Conservation (phyloP, 352 stramenopile genomes). For the Peronospora destructor region DNA sequence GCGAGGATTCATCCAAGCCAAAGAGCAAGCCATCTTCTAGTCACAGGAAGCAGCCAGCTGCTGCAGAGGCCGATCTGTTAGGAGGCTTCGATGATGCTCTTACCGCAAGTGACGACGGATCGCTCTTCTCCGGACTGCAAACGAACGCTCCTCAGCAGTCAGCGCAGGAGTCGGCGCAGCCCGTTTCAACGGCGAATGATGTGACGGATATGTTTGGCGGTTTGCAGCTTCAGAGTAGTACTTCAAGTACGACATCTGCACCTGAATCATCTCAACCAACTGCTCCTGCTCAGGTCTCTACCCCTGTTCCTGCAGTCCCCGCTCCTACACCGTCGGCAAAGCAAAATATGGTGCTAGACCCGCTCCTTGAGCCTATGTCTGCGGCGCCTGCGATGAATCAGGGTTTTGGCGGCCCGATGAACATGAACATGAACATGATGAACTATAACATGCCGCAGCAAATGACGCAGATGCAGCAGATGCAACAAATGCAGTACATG, state of each 20-base stretch:
- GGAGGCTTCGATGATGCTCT: slow-evolving; percentile 60
- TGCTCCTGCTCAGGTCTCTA: slow-evolving; percentile 16
- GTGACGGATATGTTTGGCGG: slow-evolving; percentile 75
- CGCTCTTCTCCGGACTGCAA: slow-evolving; percentile 60
- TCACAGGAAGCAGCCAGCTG: slow-evolving; percentile 35
- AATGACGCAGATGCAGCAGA: slow-evolving; percentile 51
- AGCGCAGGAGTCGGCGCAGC: slow-evolving; percentile 18
- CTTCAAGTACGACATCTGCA: slow-evolving; percentile 15
- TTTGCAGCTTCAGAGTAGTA: slow-evolving; percentile 50
- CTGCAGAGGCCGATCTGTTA: slow-evolving; percentile 55
- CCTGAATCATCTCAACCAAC: slow-evolving; percentile 17
- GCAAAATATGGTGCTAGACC: slow-evolving; percentile 55
- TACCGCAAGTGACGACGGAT: slow-evolving; percentile 26
- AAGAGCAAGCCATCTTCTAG: slow-evolving; percentile 23
- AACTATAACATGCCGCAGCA: slow-evolving; percentile 48
- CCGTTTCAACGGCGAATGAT: slow-evolving; percentile 26
- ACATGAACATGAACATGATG: slow-evolving; percentile 68
- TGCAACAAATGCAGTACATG: slow-evolving; percentile 64
- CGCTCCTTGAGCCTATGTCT: slow-evolving; percentile 56
- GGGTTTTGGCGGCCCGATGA: slow-evolving; percentile 35
- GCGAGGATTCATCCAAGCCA: slow-evolving; percentile 22
- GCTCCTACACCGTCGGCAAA: slow-evolving; percentile 23
- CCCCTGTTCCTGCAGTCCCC: slow-evolving; percentile 18
- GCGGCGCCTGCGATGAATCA: slow-evolving; percentile 39
- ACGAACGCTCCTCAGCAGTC: slow-evolving; percentile 30